phyloP scores from a whole-genome alignment of 768 basidiomycete species.

The Leccinum subgranulosum region DNA sequence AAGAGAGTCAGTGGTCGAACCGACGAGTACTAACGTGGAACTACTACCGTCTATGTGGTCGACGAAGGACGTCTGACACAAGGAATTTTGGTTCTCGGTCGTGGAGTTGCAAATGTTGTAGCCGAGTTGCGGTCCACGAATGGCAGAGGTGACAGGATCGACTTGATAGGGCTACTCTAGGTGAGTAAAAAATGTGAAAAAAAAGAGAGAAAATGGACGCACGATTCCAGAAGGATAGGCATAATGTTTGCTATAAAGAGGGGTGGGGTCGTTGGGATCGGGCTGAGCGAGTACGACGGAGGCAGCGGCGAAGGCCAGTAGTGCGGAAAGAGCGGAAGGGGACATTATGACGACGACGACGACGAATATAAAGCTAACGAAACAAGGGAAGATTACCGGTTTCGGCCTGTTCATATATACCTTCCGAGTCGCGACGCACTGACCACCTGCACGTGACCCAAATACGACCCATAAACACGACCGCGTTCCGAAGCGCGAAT shows the following conservation, averaged over 20 bases:
- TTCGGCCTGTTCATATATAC: constrained; percentile 20
- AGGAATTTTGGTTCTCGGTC: constrained; percentile 55
- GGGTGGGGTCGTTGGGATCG: constrained; percentile 42
- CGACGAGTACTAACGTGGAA: background rate
- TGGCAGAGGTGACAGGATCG: constrained; percentile 35
- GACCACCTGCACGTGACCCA: constrained; percentile 27
- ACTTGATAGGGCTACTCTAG: constrained; percentile 47
- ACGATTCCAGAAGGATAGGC: constrained; percentile 45
- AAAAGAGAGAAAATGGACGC: constrained; percentile 4
- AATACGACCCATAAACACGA: constrained; percentile 26
- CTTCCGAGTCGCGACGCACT: constrained; percentile 6
- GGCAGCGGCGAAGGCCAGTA: constrained; percentile 32
- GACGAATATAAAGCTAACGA: background rate
- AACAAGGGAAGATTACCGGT: background rate
- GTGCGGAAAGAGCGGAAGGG: constrained; percentile 39
- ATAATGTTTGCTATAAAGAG: constrained; percentile 46
- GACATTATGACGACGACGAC: constrained; percentile 24
- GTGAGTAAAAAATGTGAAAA: background rate
- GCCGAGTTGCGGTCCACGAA: constrained; percentile 58
- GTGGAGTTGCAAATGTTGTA: constrained; percentile 69
- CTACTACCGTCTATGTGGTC: constrained; percentile 49
- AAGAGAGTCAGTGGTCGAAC: background rate
- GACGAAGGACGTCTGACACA: constrained; percentile 69
- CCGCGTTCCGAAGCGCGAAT: background rate
- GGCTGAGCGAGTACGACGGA: constrained; percentile 31